Evolutionary conservation across 257 asterid genomes (phyloP).

Genomic region (Solanum virginianum): DNA sequence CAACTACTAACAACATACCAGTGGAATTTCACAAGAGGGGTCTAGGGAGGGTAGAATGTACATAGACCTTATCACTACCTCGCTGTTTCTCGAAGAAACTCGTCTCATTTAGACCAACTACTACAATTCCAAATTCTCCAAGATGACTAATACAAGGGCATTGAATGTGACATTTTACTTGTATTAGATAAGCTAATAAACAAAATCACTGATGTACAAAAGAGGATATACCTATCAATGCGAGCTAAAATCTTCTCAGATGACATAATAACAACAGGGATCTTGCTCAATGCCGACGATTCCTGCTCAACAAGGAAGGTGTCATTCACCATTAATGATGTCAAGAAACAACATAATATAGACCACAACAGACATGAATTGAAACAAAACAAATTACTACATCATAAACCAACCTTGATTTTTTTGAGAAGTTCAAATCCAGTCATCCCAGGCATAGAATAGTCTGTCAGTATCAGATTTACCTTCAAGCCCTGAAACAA

Average conservation of each 20-base stretch:
- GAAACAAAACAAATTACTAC: background rate
- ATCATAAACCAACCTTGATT: constrained; percentile 50
- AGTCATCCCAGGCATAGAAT: constrained; percentile 99
- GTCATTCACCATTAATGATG: background rate
- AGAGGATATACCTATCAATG: constrained; percentile 50
- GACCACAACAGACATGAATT: background rate
- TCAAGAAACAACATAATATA: background rate
- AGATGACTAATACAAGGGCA: too few species aligned
- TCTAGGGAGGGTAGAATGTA: too few species aligned
- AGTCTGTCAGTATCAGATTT: constrained; percentile 72
- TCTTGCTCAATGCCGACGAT: constrained; percentile 47
- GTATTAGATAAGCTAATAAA: background rate
- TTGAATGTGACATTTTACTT: too few species aligned
- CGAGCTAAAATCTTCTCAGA: constrained; percentile 69
- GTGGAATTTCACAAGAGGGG: too few species aligned
- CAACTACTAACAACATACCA: too few species aligned
- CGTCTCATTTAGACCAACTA: background rate
- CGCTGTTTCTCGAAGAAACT: too few species aligned
- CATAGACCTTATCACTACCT: too few species aligned
- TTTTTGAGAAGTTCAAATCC: constrained; percentile 86
- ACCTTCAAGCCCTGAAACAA: constrained; percentile 61
- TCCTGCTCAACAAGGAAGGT: constrained; percentile 28
- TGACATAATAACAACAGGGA: constrained; percentile 89
- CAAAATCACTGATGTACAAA: background rate
- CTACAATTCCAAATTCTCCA: background rate